A percentile compares a stretch with the other conserved stretches of the same genome.
Conservation (phyloP, 208 protist genomes). For the Acanthamoeba triangularis region DNA sequence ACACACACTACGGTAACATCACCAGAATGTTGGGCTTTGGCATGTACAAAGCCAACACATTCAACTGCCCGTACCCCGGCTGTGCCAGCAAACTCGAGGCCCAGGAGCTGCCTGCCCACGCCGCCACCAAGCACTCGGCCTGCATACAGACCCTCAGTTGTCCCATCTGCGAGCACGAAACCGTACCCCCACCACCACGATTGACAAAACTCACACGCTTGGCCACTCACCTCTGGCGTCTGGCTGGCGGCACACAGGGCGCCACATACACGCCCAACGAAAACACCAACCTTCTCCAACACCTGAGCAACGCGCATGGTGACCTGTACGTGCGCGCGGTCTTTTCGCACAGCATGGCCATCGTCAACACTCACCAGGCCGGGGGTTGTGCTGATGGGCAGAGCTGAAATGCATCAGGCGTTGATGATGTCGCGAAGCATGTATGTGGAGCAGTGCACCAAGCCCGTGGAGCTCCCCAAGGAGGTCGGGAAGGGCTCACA, state of each 20-base stretch:
- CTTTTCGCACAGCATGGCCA: background rate
- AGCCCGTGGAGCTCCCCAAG: constrained; percentile 56
- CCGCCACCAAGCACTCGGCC: background rate
- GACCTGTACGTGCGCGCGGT: background rate
- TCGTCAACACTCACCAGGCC: background rate
- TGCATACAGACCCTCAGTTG: constrained; percentile 29
- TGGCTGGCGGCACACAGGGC: background rate
- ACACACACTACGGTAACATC: background rate
- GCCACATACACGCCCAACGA: background rate
- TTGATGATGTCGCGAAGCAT: constrained; percentile 8
- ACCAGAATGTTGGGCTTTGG: background rate
- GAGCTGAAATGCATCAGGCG: constrained; percentile 24
- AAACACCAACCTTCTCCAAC: constrained; percentile 49
- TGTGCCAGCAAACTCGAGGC: constrained; percentile 17
- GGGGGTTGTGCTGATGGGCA: background rate
- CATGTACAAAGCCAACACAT: background rate
- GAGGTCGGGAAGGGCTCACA: constrained; percentile 35
- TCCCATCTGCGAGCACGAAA: constrained; percentile 58
- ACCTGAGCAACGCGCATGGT: constrained; percentile 18
- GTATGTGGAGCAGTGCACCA: background rate
- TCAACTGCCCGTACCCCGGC: constrained; percentile 31
- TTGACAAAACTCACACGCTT: background rate
- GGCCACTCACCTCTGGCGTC: background rate
- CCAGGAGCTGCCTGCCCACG: constrained; percentile 55
- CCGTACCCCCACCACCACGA: background rate